Evolutionary conservation across 75 land plant genomes (phyloP).

Genomic region (Gnetum montanum): DNA sequence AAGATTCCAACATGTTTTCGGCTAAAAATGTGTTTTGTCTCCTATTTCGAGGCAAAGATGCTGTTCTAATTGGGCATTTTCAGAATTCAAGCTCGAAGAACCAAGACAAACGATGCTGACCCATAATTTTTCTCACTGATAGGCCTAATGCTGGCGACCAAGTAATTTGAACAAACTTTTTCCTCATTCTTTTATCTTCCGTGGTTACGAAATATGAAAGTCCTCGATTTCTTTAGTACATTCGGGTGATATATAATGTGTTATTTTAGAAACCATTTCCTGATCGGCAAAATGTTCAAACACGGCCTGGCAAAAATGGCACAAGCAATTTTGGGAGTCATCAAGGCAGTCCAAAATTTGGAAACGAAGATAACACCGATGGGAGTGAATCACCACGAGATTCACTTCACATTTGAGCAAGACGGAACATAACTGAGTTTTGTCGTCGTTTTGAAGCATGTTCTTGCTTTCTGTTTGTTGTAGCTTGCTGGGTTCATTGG

Average conservation of each 20-base stretch:
- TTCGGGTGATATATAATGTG: background rate
- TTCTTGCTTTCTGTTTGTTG: too few species aligned
- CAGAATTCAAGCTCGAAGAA: slow-evolving; percentile 94
- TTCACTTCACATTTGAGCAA: slow-evolving; percentile 8
- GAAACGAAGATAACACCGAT: slow-evolving; percentile 21
- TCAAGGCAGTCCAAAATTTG: slow-evolving; percentile 26
- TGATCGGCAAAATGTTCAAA: slow-evolving; percentile 43
- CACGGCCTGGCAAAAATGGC: slow-evolving; percentile 35
- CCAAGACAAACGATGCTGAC: slow-evolving; percentile 88
- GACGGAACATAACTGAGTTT: too few species aligned
- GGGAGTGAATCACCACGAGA: slow-evolving; percentile 18
- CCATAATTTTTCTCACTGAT: slow-evolving; percentile 79
- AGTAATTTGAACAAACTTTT: slow-evolving; percentile 31
- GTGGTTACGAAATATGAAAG: too few species aligned
- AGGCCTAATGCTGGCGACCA: slow-evolving; percentile 90
- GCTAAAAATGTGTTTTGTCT: background rate
- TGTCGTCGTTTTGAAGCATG: too few species aligned
- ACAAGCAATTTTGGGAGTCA: slow-evolving; percentile 21
- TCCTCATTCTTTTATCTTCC: background rate
- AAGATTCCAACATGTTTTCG: background rate
- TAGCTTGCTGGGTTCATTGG: too few species aligned
- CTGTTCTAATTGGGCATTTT: slow-evolving; percentile 84
- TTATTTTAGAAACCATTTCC: slow-evolving; percentile 69
- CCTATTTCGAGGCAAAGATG: slow-evolving; percentile 61
- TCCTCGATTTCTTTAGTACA: background rate